Evolutionary conservation across 345 rosid species (phyloP).

Genomic region (Moricandia moricandioides): DNA sequence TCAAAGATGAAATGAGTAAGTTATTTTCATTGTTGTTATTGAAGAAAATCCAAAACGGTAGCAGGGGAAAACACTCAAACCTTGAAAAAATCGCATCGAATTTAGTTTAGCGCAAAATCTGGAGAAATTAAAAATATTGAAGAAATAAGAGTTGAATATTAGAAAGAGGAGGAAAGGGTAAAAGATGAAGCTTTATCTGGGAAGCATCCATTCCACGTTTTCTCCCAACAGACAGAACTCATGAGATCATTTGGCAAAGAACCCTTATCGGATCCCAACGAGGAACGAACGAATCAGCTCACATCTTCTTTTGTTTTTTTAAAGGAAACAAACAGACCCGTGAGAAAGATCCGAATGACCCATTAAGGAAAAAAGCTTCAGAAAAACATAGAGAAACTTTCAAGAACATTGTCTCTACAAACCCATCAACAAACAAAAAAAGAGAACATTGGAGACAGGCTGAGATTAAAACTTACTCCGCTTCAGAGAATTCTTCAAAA

Average conservation of each 20-base stretch:
- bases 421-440: background rate
- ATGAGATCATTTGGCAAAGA: background rate
- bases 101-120: background rate
- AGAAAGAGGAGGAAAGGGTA: background rate
- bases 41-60: background rate
- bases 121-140: background rate
- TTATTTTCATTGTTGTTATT: background rate
- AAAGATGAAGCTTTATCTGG: background rate
- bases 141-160: background rate
- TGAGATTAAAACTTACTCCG: constrained; percentile 20
- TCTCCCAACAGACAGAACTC: constrained; percentile 16
- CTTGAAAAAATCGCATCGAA: constrained; percentile 1
- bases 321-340: background rate
- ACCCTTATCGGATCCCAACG: background rate
- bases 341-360: constrained; percentile 8
- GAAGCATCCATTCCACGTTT: too few relatives aligned
- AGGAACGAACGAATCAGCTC: background rate
- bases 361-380: background rate
- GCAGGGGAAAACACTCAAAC: background rate
- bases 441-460: background rate
- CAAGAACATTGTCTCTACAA: background rate
- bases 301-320: background rate
- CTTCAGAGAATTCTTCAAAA: constrained; percentile 9
- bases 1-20: background rate
- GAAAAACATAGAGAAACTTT: background rate